Base-by-base conservation (phyloP, 2,329 filamentous ascomycete species). In the Aspergillus calidoustus region DNA sequence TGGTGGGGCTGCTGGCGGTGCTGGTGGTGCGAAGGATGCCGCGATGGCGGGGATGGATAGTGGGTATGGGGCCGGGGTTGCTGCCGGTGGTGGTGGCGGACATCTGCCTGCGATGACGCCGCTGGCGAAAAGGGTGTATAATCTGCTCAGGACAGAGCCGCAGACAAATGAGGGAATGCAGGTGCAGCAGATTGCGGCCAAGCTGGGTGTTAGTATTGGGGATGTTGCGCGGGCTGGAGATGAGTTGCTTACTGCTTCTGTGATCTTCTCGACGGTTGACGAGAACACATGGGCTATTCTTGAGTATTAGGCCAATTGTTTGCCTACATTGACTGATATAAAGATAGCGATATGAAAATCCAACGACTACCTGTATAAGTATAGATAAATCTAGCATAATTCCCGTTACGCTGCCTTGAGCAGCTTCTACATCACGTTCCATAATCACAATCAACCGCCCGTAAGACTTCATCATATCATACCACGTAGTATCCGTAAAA, bases 191-290 rank as follows among this genome's bases (percentile, higher is more conserved):
- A 91, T 99, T 69, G 88, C 90, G 11, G 82, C 83, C 52, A 83
- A 85, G 61, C 82, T 89, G 19, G 83, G 86, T 7, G 79, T 97
- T 78, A 83, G 89, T 8, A 79, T 88, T 31, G 83, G 83, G 28
- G 91, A 96, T 50, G 90, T 95, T 15, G 81, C 89, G 68, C 86
- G 84, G 56, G 93, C 88, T n/a, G 87, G 91, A 9, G 92, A 97
- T 69, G 93, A 98, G 78, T 78, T 99, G 72, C 77, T 92, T 48
- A 82, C 82, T 2, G 79, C 86, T 59, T 92, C 93, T 31, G 74
- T 92, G 69, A 91, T 97, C 66, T 99, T 92, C 79, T 92, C 92
- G 30, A 99, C 96, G 9, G 85, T 96, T 60, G 93, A 98, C 78
- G 94, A 98, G 72, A 86, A 91, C 77, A 98, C 94, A 0, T 98